These are phyloP conservation scores for Torulaspora quercuum DNA, from an alignment of 805 yeast species.

Conservation along the genomic window DNA sequence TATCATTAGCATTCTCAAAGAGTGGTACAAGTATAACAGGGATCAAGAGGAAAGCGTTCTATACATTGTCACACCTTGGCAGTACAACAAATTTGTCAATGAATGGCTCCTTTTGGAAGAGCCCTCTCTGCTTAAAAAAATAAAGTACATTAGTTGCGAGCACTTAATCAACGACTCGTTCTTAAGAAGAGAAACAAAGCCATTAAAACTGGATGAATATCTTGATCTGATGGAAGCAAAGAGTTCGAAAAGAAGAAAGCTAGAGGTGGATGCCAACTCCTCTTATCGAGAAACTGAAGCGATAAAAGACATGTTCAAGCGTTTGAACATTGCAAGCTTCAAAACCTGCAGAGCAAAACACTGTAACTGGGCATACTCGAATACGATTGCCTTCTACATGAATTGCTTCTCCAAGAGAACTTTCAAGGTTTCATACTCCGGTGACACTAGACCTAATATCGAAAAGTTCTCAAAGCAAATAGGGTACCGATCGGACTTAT, in stretches of 20 bases:
- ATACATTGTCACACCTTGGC: conserved; percentile 71
- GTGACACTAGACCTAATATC: conserved; percentile 85
- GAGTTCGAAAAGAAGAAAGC: conserved; percentile 25
- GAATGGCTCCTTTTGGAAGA: conserved; percentile 64
- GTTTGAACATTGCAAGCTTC: conserved; percentile 44
- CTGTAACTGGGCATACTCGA: conserved; percentile 77
- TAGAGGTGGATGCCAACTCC: conserved; percentile 25
- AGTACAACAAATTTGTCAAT: conserved; percentile 56
- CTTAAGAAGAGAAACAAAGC: conserved; percentile 34
- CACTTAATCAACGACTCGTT: conserved; percentile 44
- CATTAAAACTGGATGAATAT: conserved; percentile 30
- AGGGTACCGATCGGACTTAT: conserved; percentile 64
- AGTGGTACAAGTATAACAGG: conserved; percentile 54
- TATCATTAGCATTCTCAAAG: conserved; percentile 58
- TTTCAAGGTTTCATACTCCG: conserved; percentile 83
- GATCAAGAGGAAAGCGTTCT: conserved; percentile 42
- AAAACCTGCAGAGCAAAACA: conserved; percentile 76
- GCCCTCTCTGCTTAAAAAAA: conserved; percentile 39
- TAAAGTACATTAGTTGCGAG: conserved; percentile 59
- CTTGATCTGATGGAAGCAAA: conserved; percentile 10
- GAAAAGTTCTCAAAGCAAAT: conserved; percentile 53
- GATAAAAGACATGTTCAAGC: conserved; percentile 40
- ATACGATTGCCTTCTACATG: conserved; percentile 48
- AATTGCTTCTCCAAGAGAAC: conserved; percentile 24
- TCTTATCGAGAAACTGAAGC: conserved; percentile 27